Evolutionary conservation across 2,329 filamentous ascomycete species (phyloP).

Genomic region (Gaeumannomyces tritici): DNA sequence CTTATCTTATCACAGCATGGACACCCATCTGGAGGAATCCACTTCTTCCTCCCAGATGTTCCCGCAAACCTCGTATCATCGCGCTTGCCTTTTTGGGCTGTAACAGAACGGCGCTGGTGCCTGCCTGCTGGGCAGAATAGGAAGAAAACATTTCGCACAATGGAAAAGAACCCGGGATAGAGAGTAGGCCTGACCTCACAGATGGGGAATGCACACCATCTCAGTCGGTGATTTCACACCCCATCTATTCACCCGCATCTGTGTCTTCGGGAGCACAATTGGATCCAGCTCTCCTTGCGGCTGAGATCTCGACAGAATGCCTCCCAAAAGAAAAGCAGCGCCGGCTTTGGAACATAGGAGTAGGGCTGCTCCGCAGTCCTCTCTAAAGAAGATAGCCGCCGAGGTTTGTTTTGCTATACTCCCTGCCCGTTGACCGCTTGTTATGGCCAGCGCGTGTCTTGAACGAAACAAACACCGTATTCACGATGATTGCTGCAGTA

Average conservation of each 20-base stretch:
- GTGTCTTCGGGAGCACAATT: no score
- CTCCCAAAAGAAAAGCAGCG: background rate
- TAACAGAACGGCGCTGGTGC: background rate
- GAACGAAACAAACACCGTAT: background rate
- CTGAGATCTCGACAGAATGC: background rate
- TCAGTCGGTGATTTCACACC: no score
- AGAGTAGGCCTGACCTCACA: no score
- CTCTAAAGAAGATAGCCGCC: background rate
- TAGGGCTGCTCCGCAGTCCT: background rate
- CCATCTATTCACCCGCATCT: no score
- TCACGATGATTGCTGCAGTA: background rate
- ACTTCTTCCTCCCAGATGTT: no score
- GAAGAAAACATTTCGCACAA: background rate
- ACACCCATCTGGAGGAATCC: no score
- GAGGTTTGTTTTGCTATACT: background rate
- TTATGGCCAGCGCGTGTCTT: background rate
- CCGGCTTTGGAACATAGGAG: background rate
- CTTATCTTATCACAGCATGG: slow-evolving; percentile 1
- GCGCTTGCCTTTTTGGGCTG: background rate
- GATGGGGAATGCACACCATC: no score
- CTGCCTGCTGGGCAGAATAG: background rate
- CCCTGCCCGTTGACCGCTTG: no score
- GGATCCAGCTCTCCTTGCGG: background rate
- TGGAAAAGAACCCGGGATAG: background rate
- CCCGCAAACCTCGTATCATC: background rate